Percentiles rank a stretch among this genome's conserved stretches.
These are phyloP conservation scores for Fonsecaea erecta DNA, from an alignment of 2,329 filamentous ascomycete genomes.

Conservation along the genomic window DNA sequence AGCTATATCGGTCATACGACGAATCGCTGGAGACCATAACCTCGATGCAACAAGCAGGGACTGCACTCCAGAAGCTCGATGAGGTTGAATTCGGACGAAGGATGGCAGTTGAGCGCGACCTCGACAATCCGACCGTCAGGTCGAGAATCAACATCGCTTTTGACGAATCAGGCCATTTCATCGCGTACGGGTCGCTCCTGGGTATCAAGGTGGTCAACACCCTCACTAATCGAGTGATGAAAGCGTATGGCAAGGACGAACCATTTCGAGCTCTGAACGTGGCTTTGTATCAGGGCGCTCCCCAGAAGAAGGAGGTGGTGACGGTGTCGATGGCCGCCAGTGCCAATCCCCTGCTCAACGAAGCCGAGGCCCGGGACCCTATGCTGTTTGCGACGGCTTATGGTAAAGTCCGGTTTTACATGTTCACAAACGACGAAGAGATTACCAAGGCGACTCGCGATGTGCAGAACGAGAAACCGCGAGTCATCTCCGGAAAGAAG, in stretches of 20 bases:
- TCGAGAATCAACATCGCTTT: constrained; percentile 85
- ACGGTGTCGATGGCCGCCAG: constrained; percentile 98
- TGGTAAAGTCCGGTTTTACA: constrained; percentile 91
- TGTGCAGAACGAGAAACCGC: constrained; percentile 92
- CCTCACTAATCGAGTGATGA: constrained; percentile 88
- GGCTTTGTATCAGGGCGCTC: constrained; percentile 89
- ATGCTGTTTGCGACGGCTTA: constrained; percentile 84
- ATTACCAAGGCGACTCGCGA: constrained; percentile 84
- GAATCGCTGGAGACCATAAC: constrained; percentile 88
- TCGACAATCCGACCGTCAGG: constrained; percentile 71
- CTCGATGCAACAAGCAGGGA: constrained; percentile 95
- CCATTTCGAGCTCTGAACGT: constrained; percentile 82
- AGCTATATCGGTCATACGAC: constrained; percentile 90
- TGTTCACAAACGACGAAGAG: constrained; percentile 91
- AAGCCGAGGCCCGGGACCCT: constrained; percentile 87
- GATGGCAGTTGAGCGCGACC: constrained; percentile 81
- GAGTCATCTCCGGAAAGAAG: constrained; percentile 59
- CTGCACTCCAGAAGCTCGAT: constrained; percentile 78
- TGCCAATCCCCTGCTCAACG: constrained; percentile 87
- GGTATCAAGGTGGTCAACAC: constrained; percentile 97
- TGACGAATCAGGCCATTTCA: constrained; percentile 94
- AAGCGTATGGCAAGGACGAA: constrained; percentile 88
- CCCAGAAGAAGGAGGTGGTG: constrained; percentile 88
- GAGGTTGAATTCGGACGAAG: constrained; percentile 90
- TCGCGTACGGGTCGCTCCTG: constrained; percentile 89